phyloP scores from a whole-genome alignment of 768 basidiomycete species.

The Suillus decipiens region DNA sequence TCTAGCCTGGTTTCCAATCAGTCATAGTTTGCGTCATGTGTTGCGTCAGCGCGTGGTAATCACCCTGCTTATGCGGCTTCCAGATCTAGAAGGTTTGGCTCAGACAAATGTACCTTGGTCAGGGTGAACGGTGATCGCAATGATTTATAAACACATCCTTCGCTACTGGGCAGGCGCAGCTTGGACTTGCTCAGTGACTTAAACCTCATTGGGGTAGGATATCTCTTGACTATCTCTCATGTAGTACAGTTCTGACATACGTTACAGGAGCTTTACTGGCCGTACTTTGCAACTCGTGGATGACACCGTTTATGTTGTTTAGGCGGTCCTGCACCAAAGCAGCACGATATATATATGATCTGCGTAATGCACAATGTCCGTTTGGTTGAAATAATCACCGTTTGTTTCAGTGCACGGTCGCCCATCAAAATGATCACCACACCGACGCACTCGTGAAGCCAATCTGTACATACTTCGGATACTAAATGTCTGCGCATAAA shows the following conservation, averaged over 20 bases:
- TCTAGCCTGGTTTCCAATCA: no score
- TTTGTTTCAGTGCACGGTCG: not conserved
- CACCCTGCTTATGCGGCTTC: no score
- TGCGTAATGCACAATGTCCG: not conserved
- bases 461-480: not conserved
- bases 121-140: no score
- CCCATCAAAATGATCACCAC: not conserved
- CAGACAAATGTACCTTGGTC: no score
- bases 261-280: not conserved
- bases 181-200: conserved; percentile 37
- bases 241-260: not conserved
- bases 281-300: not conserved
- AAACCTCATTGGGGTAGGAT: conserved; percentile 37
- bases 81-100: no score
- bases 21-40: no score
- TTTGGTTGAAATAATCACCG: not conserved
- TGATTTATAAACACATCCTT: no score
- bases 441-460: not conserved
- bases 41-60: no score
- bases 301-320: conserved; percentile 7
- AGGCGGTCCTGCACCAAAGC: not conserved
- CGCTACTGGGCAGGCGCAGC: conserved; percentile 30
- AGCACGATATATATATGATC: not conserved
- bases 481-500: not conserved
- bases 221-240: not conserved